Conservation (phyloP, 768 basidiomycete species). For the Dendrothele bispora region DNA sequence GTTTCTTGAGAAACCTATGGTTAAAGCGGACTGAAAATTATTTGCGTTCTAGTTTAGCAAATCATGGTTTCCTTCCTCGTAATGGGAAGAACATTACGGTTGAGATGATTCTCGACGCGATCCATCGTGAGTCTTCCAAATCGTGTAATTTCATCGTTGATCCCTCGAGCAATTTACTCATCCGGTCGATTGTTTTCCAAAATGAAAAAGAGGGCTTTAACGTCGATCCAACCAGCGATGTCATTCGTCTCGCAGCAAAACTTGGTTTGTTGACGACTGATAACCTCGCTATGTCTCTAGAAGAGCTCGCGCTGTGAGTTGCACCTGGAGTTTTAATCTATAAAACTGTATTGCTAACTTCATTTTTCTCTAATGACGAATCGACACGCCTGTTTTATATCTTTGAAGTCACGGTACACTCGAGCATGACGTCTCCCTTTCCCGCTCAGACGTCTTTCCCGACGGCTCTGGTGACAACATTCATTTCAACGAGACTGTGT, state of each 20-base stretch:
- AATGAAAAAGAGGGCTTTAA: slow-evolving; percentile 2
- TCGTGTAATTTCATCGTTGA: background rate
- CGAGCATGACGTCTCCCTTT: no score
- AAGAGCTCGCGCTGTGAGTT: background rate
- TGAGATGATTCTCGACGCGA: background rate
- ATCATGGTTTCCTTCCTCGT: slow-evolving; percentile 8
- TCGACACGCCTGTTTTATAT: no score
- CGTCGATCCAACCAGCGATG: background rate
- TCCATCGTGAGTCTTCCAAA: background rate
- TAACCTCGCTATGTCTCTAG: background rate
- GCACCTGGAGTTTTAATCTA: no score
- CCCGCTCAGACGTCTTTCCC: no score
- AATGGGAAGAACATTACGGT: slow-evolving; percentile 8
- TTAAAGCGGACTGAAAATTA: background rate
- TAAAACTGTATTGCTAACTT: no score
- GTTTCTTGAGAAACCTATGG: background rate
- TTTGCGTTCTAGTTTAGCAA: slow-evolving; percentile 5
- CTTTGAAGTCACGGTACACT: no score
- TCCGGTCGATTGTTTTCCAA: no score
- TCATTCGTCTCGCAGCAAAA: background rate
- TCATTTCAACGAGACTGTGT: no score
- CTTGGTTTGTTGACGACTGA: background rate
- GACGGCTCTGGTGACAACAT: no score
- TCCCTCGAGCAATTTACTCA: no score
- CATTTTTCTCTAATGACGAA: no score